Conservation (phyloP, 2,329 filamentous ascomycete species). For the Xylariaceae sp. region DNA sequence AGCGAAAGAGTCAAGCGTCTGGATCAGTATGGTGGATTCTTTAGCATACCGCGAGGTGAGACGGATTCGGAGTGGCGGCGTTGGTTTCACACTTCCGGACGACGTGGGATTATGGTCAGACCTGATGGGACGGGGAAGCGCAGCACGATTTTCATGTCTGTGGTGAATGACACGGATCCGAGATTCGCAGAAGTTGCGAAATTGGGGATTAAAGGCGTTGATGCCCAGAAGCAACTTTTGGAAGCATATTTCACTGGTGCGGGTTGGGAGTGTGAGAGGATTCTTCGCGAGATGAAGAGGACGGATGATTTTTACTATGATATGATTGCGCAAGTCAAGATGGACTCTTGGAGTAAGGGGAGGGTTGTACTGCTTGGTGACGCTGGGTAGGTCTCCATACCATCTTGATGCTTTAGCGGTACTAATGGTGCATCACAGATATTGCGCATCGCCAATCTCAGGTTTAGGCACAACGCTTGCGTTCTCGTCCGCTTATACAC, state of each 20-base stretch:
- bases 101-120: background rate
- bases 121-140: background rate
- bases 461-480: slow-evolving; percentile 12
- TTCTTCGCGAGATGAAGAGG: slow-evolving; percentile 4
- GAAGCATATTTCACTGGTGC: background rate
- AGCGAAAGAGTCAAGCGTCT: background rate
- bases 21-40: background rate
- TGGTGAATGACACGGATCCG: background rate
- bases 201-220: background rate
- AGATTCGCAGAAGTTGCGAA: background rate
- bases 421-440: background rate
- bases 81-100: background rate
- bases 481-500: slow-evolving; percentile 12
- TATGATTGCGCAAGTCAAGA: slow-evolving; percentile 12
- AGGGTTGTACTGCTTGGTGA: slow-evolving; percentile 16
- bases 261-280: slow-evolving; percentile 10
- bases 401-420: slow-evolving; percentile 1
- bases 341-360: slow-evolving; percentile 9
- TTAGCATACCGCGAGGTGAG: background rate
- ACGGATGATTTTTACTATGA: slow-evolving; percentile 11
- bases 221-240: background rate
- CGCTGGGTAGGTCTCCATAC: slow-evolving; percentile 7
- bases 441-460: background rate
- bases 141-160: background rate
- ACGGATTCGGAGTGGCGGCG: background rate